Percentiles rank a stretch among this genome's conserved stretches.
Conservation (phyloP, 2,329 filamentous ascomycete genomes). For the Sclerotinia trifoliorum region DNA sequence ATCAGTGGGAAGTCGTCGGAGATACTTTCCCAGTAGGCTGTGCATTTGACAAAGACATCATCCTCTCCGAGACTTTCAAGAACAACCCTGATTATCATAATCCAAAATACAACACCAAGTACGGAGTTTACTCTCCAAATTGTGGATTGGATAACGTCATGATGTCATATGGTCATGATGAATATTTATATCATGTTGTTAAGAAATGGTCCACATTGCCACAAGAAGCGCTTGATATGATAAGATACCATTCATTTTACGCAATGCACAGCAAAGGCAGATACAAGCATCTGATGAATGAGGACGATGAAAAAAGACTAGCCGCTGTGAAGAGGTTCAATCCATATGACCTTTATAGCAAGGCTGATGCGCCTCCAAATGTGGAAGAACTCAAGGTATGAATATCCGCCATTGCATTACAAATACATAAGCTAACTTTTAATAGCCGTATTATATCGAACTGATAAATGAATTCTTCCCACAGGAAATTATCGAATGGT, state of each 20-base stretch:
- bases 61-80: constrained; percentile 76
- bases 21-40: constrained; percentile 81
- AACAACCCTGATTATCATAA: constrained; percentile 73
- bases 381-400: constrained; percentile 71
- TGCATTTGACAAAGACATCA: constrained; percentile 71
- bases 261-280: constrained; percentile 83
- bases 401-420: constrained; percentile 16
- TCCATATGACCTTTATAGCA: constrained; percentile 88
- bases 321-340: constrained; percentile 83
- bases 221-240: constrained; percentile 83
- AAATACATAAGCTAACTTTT: constrained; percentile 21
- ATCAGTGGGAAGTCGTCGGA: constrained; percentile 92
- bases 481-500: constrained; percentile 67
- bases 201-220: constrained; percentile 80
- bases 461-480: constrained; percentile 75
- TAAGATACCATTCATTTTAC: constrained; percentile 89
- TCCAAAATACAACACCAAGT: constrained; percentile 69
- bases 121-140: constrained; percentile 75
- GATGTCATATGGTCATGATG: constrained; percentile 87
- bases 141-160: constrained; percentile 86
- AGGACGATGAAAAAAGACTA: constrained; percentile 76
- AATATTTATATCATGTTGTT: constrained; percentile 83
- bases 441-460: constrained; percentile 68
- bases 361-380: constrained; percentile 77
- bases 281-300: constrained; percentile 79